These are phyloP conservation scores for Plenodomus tracheiphilus DNA, from an alignment of 2,329 filamentous ascomycete genomes.

Conservation along the genomic window DNA sequence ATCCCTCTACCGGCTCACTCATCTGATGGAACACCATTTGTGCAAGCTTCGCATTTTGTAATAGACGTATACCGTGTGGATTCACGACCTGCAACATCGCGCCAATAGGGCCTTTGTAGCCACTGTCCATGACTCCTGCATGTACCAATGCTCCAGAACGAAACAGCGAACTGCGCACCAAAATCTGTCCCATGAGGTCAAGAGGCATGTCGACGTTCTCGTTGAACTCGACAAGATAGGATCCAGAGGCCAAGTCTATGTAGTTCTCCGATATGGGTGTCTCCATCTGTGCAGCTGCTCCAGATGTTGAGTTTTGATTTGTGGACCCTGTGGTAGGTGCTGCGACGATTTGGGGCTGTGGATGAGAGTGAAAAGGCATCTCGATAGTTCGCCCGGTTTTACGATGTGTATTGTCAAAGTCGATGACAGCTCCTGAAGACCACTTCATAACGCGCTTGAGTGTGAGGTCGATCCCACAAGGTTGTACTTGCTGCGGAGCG, in stretches of 20 bases:
- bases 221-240: conserved; percentile 49
- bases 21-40: conserved; percentile 49
- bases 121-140: conserved; percentile 49
- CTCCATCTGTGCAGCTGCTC: background rate
- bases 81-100: conserved; percentile 46
- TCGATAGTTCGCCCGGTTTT: conserved; percentile 3
- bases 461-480: conserved; percentile 29
- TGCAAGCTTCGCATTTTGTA: conserved; percentile 43
- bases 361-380: background rate
- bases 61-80: conserved; percentile 40
- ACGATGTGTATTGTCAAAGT: conserved; percentile 6
- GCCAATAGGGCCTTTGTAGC: conserved; percentile 49
- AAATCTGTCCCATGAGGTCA: conserved; percentile 47
- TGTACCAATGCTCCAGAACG: conserved; percentile 44
- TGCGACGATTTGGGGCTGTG: background rate
- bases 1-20: conserved; percentile 42
- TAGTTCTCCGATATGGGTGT: background rate
- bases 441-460: conserved; percentile 20
- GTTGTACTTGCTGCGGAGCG: conserved; percentile 12
- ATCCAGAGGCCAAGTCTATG: conserved; percentile 17
- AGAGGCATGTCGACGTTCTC: conserved; percentile 46
- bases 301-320: background rate
- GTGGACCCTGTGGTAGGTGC: background rate
- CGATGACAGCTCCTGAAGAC: conserved; percentile 12
- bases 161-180: conserved; percentile 46